Evolutionary conservation across 306 rosid genomes (phyloP), one percentile per base, ranked within the genome.

Genomic region (Crataegus laevigata): DNA sequence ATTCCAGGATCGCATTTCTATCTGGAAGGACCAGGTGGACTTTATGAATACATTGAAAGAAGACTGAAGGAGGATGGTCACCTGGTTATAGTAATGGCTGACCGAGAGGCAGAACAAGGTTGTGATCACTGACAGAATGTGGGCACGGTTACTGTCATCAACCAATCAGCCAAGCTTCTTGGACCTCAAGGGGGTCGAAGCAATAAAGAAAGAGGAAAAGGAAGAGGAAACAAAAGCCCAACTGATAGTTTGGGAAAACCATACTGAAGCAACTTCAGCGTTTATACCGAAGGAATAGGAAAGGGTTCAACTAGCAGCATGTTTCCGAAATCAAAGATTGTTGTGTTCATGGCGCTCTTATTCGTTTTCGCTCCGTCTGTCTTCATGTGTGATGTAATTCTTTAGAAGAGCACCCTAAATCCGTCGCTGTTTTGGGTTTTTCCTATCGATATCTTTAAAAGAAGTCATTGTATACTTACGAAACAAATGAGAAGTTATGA

Each of bases 61-160:
- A 85, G 85, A 59, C 81, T 90, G 0, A 85, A 89, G 70, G 93
- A 90, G 70, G 69, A 82, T 32, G 91, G 96, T 8, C 96, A 90
- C 85, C 80, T 90, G 90, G 96, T 90, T 67, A 84, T 90, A 80
- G 96, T 90, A 30, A 83, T 90, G 51, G 96, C 96, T 90, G 74
- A 85, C 52, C 1, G 89, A 81, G 66, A 81, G 74, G 22, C 86
- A 60, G 75, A 84, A 90, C 85, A 85, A 67, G 59, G 96, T 88
- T 52, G 89, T 83, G 82, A 83, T 85, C 59, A 90, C 96, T 17
- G 96, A 90, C 76, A 43, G 92, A 66, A 90, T 90, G 91, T 90
- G 96, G 96, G 96, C 92, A 22, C 84, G 91, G 84, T 77, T 90
- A 54, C 82, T 90, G 55, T 78, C 87, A 64, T 88, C 91, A 30